Base-by-base conservation (phyloP, 1,284 basidiomycete species). In the Ustilago tritici region DNA sequence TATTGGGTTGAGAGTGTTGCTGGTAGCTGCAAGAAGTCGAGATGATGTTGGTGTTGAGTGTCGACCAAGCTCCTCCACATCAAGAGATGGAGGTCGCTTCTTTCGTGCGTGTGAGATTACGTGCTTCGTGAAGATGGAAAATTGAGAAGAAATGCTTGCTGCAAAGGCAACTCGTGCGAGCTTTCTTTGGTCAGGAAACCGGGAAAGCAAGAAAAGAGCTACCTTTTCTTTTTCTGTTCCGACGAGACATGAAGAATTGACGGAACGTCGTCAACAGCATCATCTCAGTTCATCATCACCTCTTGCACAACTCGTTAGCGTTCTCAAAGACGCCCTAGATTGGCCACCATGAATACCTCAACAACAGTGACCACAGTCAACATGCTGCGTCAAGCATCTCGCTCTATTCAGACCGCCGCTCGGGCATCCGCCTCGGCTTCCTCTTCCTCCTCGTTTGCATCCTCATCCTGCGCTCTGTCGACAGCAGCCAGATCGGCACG, bases 401-500 rank as follows among this genome's bases (percentile, higher is more conserved):
- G 63, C 49, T 46, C 56, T 2, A 14, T 43, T 41, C 61, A 14
- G 5, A 31, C 56, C 41, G 46, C 56, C 4, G 49, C 40, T 11
- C 54, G 58, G 31, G 58, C 69, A 46, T 41, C 60, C 7, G 32
- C 40, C 17, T 62, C 61, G 9, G 35, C 49, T 14, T 28, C 49
- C 35, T 40, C 64, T 5, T 59, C 63, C 2, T 55, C 56, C 28
- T 52, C 59, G 10, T 55, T 53, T 7, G 32, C 47, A 17, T 46
- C 69, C 8, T 66, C 70, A 15, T 66, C 65, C 4, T 59, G 65
- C 46, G 36, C 41, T 46, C 38, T 71, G 28, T 66, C 41, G 38
- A 64, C 67, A 14, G 49, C 60, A 14, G 53, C 61, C 58, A 70
- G 64, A 43, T 59, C 67, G 9, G 47, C 80, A 14, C 80, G 82